phyloP scores from a whole-genome alignment of 768 basidiomycete species.

The Tremella yokohamensis region DNA sequence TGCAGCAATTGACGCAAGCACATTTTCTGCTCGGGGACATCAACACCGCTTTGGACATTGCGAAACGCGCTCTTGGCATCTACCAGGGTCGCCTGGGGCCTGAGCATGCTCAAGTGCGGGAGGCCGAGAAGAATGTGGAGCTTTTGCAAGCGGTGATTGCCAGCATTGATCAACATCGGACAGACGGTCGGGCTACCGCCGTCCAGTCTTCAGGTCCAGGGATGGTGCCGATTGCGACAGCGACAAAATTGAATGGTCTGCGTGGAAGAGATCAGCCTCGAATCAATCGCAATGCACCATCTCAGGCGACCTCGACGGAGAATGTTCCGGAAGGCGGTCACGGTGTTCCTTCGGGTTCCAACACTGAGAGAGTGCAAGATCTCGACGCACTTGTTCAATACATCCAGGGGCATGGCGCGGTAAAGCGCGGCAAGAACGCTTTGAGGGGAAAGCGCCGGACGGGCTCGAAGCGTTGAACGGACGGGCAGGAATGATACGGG shows the following conservation, averaged over 20 bases:
- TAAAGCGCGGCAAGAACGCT: slow-evolving; percentile 41
- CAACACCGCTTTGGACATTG: slow-evolving; percentile 38
- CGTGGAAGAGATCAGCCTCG: slow-evolving; percentile 1
- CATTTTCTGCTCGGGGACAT: slow-evolving; percentile 51
- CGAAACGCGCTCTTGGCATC: slow-evolving; percentile 45
- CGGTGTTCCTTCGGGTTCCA: neutral
- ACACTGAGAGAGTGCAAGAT: slow-evolving; percentile 21
- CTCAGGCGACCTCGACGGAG: neutral
- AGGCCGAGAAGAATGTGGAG: slow-evolving; percentile 50
- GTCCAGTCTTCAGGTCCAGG: slow-evolving; percentile 1
- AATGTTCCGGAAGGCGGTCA: slow-evolving; percentile 1
- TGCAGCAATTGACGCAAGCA: slow-evolving; percentile 51
- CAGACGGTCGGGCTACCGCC: slow-evolving; percentile 7
- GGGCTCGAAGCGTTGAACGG: slow-evolving; percentile 23
- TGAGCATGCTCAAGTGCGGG: slow-evolving; percentile 49
- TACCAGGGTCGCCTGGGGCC: slow-evolving; percentile 49
- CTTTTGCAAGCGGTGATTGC: slow-evolving; percentile 48
- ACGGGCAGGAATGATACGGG: neutral
- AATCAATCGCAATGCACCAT: neutral
- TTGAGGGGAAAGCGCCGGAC: slow-evolving; percentile 46
- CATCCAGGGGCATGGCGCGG: slow-evolving; percentile 46
- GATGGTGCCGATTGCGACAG: slow-evolving; percentile 1
- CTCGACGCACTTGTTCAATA: slow-evolving; percentile 54
- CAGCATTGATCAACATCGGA: slow-evolving; percentile 34
- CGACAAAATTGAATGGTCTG: slow-evolving; percentile 2